Conservation (phyloP, 192 early-diverging fungal genomes). For the Umbelopsis ramanniana region DNA sequence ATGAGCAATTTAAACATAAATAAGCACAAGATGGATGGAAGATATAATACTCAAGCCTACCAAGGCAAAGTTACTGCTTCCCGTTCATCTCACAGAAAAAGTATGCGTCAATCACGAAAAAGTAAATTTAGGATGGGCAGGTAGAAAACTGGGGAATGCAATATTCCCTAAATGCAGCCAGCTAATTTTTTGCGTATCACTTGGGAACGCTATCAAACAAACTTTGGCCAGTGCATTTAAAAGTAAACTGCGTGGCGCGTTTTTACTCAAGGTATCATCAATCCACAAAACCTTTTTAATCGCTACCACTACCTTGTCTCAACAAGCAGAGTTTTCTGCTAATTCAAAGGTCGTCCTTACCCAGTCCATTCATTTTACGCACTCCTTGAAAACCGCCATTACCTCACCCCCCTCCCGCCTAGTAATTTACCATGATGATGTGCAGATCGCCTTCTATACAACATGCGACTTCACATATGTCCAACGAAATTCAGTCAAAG, state of each 20-base stretch:
- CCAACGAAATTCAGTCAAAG: conserved; percentile 1
- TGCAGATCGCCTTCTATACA: conserved; percentile 18
- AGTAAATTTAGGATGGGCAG: background rate
- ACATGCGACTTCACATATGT: conserved; percentile 8
- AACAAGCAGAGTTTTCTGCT: background rate
- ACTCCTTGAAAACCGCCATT: background rate
- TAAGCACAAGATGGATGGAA: background rate
- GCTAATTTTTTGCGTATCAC: background rate
- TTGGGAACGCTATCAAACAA: background rate
- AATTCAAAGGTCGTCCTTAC: background rate
- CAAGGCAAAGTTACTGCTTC: too few relatives aligned
- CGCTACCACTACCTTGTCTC: background rate
- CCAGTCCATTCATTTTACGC: background rate
- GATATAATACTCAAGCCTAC: background rate
- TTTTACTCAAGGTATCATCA: background rate
- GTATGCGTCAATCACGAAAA: background rate
- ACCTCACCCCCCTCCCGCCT: background rate
- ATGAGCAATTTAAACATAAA: background rate
- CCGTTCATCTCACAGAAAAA: too few relatives aligned
- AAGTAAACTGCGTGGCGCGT: background rate
- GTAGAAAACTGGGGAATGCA: background rate
- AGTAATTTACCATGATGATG: background rate
- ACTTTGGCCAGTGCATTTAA: background rate
- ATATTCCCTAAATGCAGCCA: background rate
- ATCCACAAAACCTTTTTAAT: background rate